Percentiles rank a stretch among this genome's conserved stretches.
These are phyloP conservation scores for Tricholoma saponaceum DNA, from an alignment of 768 basidiomycete species.

Conservation along the genomic window DNA sequence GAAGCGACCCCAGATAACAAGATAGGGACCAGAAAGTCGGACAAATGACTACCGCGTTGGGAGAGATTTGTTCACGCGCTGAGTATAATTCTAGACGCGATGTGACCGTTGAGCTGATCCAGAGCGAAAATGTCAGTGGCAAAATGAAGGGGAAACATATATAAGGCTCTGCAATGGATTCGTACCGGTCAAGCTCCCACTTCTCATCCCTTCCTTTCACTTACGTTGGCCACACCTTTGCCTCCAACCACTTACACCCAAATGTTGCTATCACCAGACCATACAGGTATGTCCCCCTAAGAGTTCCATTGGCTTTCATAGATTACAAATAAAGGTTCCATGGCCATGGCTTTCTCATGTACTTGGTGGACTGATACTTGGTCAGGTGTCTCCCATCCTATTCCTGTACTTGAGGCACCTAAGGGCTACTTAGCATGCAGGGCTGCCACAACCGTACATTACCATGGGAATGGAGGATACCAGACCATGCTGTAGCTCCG, in stretches of 20 bases:
- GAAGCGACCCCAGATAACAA: neutral
- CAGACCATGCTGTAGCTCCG: slow-evolving; percentile 1
- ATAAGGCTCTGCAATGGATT: neutral
- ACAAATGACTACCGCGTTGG: neutral
- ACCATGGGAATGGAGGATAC: slow-evolving; percentile 9
- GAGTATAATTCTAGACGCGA: neutral
- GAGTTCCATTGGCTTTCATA: neutral
- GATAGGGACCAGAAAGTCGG: neutral
- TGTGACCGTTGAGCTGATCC: neutral
- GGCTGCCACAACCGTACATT: slow-evolving; percentile 3
- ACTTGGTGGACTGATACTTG: neutral
- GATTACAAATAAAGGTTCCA: neutral
- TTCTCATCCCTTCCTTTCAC: neutral
- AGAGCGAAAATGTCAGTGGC: neutral
- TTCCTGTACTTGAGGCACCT: slow-evolving; percentile 1
- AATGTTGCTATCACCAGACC: neutral
- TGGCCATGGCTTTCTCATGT: neutral
- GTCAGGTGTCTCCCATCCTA: slow-evolving; percentile 2
- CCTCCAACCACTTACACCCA: neutral
- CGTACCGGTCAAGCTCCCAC: neutral
- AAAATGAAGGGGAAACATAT: neutral
- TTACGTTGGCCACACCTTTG: neutral
- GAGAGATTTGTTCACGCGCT: neutral
- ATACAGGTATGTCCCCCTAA: neutral
- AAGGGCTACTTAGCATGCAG: neutral